These are phyloP conservation scores for Aspergillus neoniger DNA, from an alignment of 2,329 filamentous ascomycete genomes.

Conservation along the genomic window DNA sequence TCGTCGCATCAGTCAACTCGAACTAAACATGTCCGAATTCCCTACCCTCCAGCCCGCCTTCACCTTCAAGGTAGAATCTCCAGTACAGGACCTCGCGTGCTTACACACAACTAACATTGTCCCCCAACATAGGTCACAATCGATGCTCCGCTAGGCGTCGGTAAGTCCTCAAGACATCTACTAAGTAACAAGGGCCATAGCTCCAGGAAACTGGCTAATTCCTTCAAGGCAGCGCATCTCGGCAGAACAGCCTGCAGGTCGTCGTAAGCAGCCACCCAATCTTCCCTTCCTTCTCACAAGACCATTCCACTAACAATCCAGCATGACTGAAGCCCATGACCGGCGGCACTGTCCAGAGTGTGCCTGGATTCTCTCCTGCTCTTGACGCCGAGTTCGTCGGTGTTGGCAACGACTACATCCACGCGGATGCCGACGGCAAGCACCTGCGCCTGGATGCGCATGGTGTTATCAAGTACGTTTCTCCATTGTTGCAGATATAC, in stretches of 20 bases:
- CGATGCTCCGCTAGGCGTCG: constrained; percentile 32
- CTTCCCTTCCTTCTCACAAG: background rate
- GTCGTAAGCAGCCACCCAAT: constrained; percentile 30
- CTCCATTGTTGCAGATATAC: background rate
- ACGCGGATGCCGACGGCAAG: constrained; percentile 42
- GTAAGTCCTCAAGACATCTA: constrained; percentile 24
- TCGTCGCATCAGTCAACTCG: background rate
- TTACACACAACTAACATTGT: background rate
- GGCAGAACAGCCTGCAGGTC: constrained; percentile 38
- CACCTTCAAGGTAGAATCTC: constrained; percentile 36
- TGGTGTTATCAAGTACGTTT: constrained; percentile 41
- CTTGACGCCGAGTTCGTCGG: constrained; percentile 43
- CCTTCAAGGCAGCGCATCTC: constrained; percentile 38
- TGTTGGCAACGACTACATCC: constrained; percentile 47
- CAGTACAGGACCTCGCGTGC: background rate
- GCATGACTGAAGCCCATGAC: constrained; percentile 38
- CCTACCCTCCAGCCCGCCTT: constrained; percentile 45
- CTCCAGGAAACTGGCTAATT: background rate
- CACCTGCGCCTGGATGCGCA: constrained; percentile 45
- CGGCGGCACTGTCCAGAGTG: constrained; percentile 39
- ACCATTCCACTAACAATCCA: background rate
- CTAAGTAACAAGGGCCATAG: background rate
- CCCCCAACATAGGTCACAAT: constrained; percentile 31
- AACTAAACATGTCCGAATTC: constrained; percentile 38
- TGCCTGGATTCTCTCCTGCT: constrained; percentile 36